Evolutionary conservation across 257 asterid species (phyloP).

Genomic region (Salvia splendens): DNA sequence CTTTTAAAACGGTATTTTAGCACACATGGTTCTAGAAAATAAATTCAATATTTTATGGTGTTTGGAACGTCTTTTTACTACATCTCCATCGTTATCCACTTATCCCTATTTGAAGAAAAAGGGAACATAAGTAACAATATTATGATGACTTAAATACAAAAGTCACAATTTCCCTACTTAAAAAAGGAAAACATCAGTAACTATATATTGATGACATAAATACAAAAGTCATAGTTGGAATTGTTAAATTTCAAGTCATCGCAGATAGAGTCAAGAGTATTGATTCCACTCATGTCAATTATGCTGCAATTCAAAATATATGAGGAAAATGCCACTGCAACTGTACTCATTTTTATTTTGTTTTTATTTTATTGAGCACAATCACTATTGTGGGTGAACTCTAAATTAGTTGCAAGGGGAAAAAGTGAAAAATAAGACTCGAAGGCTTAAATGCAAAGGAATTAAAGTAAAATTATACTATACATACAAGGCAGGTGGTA

Average conservation of each 20-base stretch:
- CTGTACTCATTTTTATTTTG: no score
- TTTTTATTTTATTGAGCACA: not conserved
- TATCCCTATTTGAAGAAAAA: not conserved
- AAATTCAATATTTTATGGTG: no score
- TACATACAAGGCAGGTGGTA: slow-evolving; percentile 14
- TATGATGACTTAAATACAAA: not conserved
- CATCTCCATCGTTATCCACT: not conserved
- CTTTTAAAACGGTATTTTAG: not conserved
- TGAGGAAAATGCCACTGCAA: not conserved
- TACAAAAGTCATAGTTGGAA: not conserved
- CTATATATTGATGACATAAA: not conserved
- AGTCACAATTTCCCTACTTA: not conserved
- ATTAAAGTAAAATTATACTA: slow-evolving; percentile 3
- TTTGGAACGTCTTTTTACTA: no score
- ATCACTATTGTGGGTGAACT: no score
- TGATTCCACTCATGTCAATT: not conserved
- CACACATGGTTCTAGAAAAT: not conserved
- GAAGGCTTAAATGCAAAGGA: slow-evolving; percentile 34
- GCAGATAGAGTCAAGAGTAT: not conserved
- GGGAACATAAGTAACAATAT: not conserved
- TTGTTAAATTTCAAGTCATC: not conserved
- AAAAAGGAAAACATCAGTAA: not conserved
- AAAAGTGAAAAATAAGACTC: not conserved
- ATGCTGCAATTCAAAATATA: not conserved
- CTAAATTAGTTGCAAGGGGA: no score